Evolutionary conservation across 768 basidiomycete species (phyloP).

Genomic region (Pleurotus citrinopileatus): DNA sequence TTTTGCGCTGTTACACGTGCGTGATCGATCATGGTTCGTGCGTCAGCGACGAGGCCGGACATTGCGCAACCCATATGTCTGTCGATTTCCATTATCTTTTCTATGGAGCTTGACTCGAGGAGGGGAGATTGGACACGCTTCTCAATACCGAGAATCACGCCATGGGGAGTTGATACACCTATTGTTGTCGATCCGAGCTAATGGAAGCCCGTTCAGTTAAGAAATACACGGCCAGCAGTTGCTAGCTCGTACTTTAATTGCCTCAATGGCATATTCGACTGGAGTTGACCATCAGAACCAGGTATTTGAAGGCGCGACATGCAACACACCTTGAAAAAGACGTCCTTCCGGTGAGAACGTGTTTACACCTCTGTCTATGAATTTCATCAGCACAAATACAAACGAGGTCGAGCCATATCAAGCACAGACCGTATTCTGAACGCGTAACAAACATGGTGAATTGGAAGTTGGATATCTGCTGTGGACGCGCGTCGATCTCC

Average conservation of each 20-base stretch:
- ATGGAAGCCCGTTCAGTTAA: slow-evolving; percentile 9
- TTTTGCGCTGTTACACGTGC: slow-evolving; percentile 95
- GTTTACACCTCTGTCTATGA: slow-evolving; percentile 91
- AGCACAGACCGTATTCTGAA: slow-evolving; percentile 83
- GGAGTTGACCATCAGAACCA: slow-evolving; percentile 17
- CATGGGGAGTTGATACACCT: slow-evolving; percentile 87
- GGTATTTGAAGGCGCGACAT: slow-evolving; percentile 6
- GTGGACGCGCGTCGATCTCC: slow-evolving; percentile 3
- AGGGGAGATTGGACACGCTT: slow-evolving; percentile 98
- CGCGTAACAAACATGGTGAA: slow-evolving; percentile 85
- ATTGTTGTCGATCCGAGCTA: slow-evolving; percentile 98
- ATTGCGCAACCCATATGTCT: slow-evolving; percentile 95
- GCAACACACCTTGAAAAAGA: slow-evolving; percentile 85
- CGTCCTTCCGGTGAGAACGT: slow-evolving; percentile 99
- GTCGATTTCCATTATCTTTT: slow-evolving; percentile 99
- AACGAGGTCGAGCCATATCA: slow-evolving; percentile 2
- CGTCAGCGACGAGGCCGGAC: slow-evolving; percentile 96
- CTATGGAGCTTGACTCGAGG: slow-evolving; percentile 92
- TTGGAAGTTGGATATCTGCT: slow-evolving; percentile 18
- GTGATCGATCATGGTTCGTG: slow-evolving; percentile 99
- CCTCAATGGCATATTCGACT: slow-evolving; percentile 99
- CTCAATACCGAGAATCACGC: slow-evolving; percentile 93
- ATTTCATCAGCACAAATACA: neutral
- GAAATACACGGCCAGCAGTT: neutral
- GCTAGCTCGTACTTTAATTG: slow-evolving; percentile 76